Base-by-base conservation (phyloP, 176 grass and related monocot species). In the Alopecurus myosuroides region DNA sequence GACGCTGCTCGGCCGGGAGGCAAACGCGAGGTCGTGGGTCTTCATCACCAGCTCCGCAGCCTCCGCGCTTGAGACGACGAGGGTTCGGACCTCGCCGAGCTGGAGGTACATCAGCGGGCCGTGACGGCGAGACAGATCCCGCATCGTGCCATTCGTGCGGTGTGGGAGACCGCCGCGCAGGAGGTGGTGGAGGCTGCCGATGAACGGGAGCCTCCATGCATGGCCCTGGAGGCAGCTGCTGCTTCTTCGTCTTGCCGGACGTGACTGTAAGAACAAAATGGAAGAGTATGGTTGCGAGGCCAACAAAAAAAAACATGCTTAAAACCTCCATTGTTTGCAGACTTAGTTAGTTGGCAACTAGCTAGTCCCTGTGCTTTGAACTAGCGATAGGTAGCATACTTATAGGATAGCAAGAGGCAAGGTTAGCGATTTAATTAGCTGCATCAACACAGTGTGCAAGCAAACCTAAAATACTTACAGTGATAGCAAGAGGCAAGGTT, bases 161-260 rank as follows among this genome's bases (percentile, higher is more conserved):
- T 55, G 83, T 2, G 58, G 57, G 35, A 77, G 74, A 12, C 44
- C 34, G 34, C 34, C 17, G 28, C 74, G 18, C 30, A 69, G 4
- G 35, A 85, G 33, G 74, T 77, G 49, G 62, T 85, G 83, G 35
- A 50, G 39, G 49, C 49, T 69, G 18, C 74, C 83, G 48, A 78
- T 70, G 46, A 85, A 23, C 4, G 83, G 83, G 29, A 78, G 82
- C 0, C 14, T 28, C 82, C n/a, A n/a, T n/a, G n/a, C 58, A 77
- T 77, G 82, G 82, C 4, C 82, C 82, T 0, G 82, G 82, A 10
- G 58, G 82, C 1, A 76, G 73, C 68, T 18, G 50, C 50, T 51
- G 49, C 49, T 51, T 20, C 34, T 26, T n/a, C n/a, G n/a, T 60
- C 23, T 60, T 28, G 23, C 56, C 11, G 23, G 23, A 53, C 6